Conservation (phyloP, 768 basidiomycete species). For the Mycena kentingensis region DNA sequence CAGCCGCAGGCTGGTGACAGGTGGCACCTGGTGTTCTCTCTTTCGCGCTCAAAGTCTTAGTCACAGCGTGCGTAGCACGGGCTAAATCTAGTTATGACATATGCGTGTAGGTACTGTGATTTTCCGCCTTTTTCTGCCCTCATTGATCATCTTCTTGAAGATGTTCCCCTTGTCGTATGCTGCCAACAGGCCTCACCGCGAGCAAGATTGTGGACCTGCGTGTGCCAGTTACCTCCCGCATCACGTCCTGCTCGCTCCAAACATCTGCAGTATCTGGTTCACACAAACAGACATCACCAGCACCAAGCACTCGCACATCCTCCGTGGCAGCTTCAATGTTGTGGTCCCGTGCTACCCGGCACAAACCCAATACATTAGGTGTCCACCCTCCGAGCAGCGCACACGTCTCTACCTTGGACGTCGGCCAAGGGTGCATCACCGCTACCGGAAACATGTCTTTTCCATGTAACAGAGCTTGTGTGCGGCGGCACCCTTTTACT, state of each 20-base stretch:
- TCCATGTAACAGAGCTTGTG: neutral
- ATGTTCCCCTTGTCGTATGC: too few species aligned
- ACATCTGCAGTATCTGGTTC: constrained; percentile 4
- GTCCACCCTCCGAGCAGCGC: neutral
- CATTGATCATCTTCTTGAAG: too few species aligned
- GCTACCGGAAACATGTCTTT: constrained; percentile 3
- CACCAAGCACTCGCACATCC: neutral
- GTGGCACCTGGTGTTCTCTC: too few species aligned
- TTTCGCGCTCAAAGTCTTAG: too few species aligned
- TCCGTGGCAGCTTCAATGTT: neutral
- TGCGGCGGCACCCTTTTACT: constrained; percentile 1
- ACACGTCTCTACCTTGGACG: neutral
- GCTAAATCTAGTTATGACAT: too few species aligned
- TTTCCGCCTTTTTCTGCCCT: too few species aligned
- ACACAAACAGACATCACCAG: neutral
- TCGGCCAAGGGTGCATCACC: neutral
- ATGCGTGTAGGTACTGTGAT: too few species aligned
- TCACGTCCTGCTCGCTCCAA: constrained; percentile 15
- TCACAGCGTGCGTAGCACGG: too few species aligned
- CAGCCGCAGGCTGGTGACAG: too few species aligned
- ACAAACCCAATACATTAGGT: neutral
- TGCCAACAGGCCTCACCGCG: neutral
- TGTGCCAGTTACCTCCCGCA: constrained; percentile 13
- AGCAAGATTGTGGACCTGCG: constrained; percentile 3
- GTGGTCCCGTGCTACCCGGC: constrained; percentile 1